Evolutionary conservation across 352 stramenopile species (phyloP), one percentile per base, ranked within the genome.

Genomic region (Phytophthora agathidicida): DNA sequence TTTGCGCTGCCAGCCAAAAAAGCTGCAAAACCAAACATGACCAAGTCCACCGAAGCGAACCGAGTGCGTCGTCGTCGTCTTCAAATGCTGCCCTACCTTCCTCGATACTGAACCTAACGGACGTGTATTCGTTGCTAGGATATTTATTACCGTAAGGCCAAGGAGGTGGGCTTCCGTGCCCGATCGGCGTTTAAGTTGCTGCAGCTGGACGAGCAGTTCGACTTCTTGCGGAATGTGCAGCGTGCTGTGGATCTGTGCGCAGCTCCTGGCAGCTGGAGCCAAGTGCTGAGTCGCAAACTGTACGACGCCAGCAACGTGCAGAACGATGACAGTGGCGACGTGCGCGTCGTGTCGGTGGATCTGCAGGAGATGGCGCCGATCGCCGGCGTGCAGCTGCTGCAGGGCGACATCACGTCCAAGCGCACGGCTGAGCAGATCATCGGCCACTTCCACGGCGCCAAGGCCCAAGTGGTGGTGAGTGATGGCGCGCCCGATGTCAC

Each of bases 401-500:
- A 99, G 70, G 97, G 97, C 54, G 86, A 94, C 65, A 99, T 99
- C 71, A 99, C 97, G 35, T 97, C 88, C 7, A 87, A 97, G 52
- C 81, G 88, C 44, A 99, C 97, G n/a, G 96, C 96, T 1, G 81
- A 97, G 60, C 73, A 93, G 52, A 99, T 99, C 66, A 97, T 99
- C 51, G 38, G 78, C 24, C 75, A 97, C 66, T 99, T 99, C 69
- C 57, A 90, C 17, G 97, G 96, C 17, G 55, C 93, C 20, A 89
- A 96, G 37, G 97, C 97, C 9, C 94, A 99, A 65, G 71, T 99
- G 7, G 97, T 99, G 5, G 91, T 99, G 36, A 99, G 96, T 51
- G 98, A 99, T 71, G 98, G 98, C 39, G 98, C 98, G 9, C 98
- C 98, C 0, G 98, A 99, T 68, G 97, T 99, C n/a, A 99, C 97